A percentile compares a stretch with the other conserved stretches of the same genome.
Conservation (phyloP, 164 flowering plant genomes). For the Buxus sempervirens region DNA sequence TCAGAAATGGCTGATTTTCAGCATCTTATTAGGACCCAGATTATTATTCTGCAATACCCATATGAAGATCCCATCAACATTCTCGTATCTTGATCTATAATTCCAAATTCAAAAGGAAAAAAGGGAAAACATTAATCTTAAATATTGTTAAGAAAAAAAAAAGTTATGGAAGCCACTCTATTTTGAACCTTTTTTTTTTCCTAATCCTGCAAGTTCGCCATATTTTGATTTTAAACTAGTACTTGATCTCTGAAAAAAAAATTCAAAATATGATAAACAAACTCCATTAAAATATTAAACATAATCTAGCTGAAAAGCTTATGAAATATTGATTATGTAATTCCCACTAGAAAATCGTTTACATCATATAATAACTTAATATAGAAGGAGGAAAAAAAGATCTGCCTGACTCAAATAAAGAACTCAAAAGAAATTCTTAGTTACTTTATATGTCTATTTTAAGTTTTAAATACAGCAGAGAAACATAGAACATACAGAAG, state of each 20-base stretch:
- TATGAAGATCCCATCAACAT: neutral
- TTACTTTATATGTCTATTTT: too few species aligned
- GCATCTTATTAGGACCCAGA: slow-evolving; percentile 19
- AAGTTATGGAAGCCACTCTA: too few species aligned
- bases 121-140: too few species aligned
- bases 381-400: too few species aligned
- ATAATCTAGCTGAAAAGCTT: neutral
- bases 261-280: neutral
- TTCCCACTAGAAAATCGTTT: neutral
- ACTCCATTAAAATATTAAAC: neutral
- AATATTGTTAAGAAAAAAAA: neutral
- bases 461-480: too few species aligned
- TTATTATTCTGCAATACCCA: slow-evolving; percentile 6
- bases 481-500: neutral
- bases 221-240: too few species aligned
- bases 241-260: neutral
- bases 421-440: neutral
- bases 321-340: too few species aligned
- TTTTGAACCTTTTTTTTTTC: too few species aligned
- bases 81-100: neutral
- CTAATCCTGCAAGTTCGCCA: too few species aligned
- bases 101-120: neutral
- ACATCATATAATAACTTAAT: neutral
- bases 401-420: neutral
- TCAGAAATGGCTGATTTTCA: slow-evolving; percentile 15